Evolutionary conservation across 1,284 basidiomycete species (phyloP).

Genomic region (Bondarzewia mesenterica): DNA sequence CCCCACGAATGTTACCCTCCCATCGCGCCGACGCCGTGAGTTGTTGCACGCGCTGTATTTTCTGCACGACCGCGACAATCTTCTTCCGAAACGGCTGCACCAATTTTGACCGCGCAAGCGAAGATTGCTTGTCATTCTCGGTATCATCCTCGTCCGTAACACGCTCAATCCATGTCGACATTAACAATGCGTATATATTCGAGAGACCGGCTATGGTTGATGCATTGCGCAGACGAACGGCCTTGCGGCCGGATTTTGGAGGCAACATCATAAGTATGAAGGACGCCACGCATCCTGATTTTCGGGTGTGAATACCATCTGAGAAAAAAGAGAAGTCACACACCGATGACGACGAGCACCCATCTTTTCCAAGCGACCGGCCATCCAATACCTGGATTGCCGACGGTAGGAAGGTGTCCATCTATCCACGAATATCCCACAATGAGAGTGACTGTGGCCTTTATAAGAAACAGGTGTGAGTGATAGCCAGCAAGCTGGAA

Average conservation of each 20-base stretch:
- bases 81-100: conserved; percentile 24
- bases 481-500: neutral
- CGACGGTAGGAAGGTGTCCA: conserved; percentile 35
- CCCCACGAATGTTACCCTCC: conserved; percentile 41
- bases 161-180: conserved; percentile 35
- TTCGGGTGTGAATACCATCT: neutral
- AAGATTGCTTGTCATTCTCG: neutral
- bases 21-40: conserved; percentile 34
- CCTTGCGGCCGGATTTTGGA: conserved; percentile 39
- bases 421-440: conserved; percentile 61
- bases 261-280: conserved; percentile 44
- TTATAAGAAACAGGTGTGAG: neutral
- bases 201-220: conserved; percentile 29
- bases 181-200: conserved; percentile 33
- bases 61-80: conserved; percentile 26
- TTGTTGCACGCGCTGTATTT: conserved; percentile 27
- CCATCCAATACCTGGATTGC: conserved; percentile 46
- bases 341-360: conserved; percentile 38
- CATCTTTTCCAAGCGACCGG: conserved; percentile 45
- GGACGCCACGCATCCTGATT: conserved; percentile 33
- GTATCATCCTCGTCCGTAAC: conserved; percentile 9
- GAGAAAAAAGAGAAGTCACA: neutral
- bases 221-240: conserved; percentile 39
- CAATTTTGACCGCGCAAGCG: conserved; percentile 5
- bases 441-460: conserved; percentile 37